These are phyloP conservation scores for Leccinum ochraceum DNA, from an alignment of 768 basidiomycete species.

Conservation along the genomic window DNA sequence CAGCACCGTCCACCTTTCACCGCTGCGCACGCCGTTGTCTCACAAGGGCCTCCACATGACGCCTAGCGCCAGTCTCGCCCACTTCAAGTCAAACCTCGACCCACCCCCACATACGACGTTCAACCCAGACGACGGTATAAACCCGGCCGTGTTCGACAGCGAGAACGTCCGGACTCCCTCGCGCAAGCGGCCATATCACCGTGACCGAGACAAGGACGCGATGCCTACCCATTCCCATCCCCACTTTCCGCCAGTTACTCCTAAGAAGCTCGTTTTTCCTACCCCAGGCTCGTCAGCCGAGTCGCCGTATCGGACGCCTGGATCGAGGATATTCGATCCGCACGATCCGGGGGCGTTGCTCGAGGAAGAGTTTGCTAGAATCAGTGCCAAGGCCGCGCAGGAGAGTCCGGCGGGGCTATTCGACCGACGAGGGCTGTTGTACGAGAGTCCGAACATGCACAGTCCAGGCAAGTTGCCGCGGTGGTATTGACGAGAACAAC, in stretches of 20 bases:
- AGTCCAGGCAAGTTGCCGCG: slow-evolving; percentile 56
- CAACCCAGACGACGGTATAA: slow-evolving; percentile 33
- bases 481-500: slow-evolving; percentile 44
- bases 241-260: slow-evolving; percentile 42
- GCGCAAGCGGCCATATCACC: slow-evolving; percentile 40
- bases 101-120: slow-evolving; percentile 49
- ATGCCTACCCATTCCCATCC: slow-evolving; percentile 9
- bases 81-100: slow-evolving; percentile 70
- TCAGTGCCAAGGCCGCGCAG: slow-evolving; percentile 42
- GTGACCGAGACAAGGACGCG: slow-evolving; percentile 23
- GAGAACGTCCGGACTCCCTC: slow-evolving; percentile 47
- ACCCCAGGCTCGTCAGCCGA: slow-evolving; percentile 30
- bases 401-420: slow-evolving; percentile 72
- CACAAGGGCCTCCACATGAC: slow-evolving; percentile 72
- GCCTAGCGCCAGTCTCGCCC: slow-evolving; percentile 60
- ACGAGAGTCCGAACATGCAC: slow-evolving; percentile 68
- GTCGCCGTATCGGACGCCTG: slow-evolving; percentile 53
- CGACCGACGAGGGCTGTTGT: slow-evolving; percentile 59
- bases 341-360: slow-evolving; percentile 67
- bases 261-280: slow-evolving; percentile 42
- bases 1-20: slow-evolving; percentile 49
- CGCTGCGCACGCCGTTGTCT: slow-evolving; percentile 65
- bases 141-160: slow-evolving; percentile 38
- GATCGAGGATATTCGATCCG: slow-evolving; percentile 59
- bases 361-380: slow-evolving; percentile 69